Base-by-base conservation (phyloP, 1,284 basidiomycete species). In the Entoloma clypeatum region DNA sequence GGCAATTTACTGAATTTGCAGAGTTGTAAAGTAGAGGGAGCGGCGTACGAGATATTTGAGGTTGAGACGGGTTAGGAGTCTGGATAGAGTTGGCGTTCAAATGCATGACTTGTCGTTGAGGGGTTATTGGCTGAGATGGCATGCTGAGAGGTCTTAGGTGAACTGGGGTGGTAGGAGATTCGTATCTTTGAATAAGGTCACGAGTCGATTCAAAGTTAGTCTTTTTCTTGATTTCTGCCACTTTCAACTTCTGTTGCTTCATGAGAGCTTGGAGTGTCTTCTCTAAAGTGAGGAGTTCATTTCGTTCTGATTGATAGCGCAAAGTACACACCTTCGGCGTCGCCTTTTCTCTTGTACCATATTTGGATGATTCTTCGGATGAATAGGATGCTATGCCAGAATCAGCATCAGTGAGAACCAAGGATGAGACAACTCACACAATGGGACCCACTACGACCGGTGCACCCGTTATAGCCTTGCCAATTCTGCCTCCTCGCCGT, bases 171-270 rank as follows among this genome's bases (percentile, higher is more conserved):
- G 69, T 54, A 21, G 65, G 45, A 6, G 64, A 58, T 28, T 88
- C 86, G 49, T 98, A 98, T 45, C 83, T 81, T 59, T 97, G 92
- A 10, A 99, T 72, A 34, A 99, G 75, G 54, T 85, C 87, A 38
- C 89, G 82, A 11, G 93, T 95, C 18, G 81, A 81, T 61, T 99
- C 92, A 63, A 90, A 99, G 55, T 95, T 94, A 0, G 93, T 97
- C 55, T 91, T 92, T 66, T 92, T 89, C 72, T 99, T 99, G 54
- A 99, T 89, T 57, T 97, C 94, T 52, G 96, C 94, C 21, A 99
- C 78, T 60, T 92, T 94, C 27, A 77, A 77, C 25, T 88, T 81
- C 53, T 94, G 92, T 56, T 86, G 73, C 56, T 84, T 84, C 51
- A 89, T 75, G 8, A 97, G 71, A 0, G 69, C 61, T 45, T 84